Conservation (phyloP, 257 asterid species). For the Fraxinus anomala region DNA sequence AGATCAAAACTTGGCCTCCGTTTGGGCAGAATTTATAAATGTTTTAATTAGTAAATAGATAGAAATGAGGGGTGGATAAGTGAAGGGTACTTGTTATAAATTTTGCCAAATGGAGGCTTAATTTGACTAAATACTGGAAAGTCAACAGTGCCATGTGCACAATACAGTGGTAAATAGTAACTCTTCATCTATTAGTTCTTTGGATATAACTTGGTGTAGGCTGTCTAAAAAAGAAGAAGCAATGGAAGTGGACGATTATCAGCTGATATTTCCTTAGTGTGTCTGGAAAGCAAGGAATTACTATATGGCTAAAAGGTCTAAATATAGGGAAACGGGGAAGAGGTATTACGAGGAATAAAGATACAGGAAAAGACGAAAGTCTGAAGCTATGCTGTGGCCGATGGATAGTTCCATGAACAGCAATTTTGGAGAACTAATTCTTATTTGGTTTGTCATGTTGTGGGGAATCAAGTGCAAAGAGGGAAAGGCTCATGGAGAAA, state of each 20-base stretch:
- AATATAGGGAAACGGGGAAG: background rate
- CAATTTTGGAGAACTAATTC: background rate
- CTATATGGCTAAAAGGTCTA: background rate
- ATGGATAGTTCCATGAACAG: background rate
- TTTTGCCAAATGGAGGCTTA: no score
- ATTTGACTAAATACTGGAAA: background rate
- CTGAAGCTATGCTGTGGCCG: background rate
- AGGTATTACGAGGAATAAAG: background rate
- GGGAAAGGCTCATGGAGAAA: background rate
- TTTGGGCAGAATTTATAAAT: no score
- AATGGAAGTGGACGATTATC: background rate
- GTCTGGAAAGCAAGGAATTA: background rate
- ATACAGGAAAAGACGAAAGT: background rate
- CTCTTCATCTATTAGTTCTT: background rate
- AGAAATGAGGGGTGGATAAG: background rate
- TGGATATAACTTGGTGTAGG: background rate
- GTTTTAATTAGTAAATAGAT: no score
- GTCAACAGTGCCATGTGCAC: background rate
- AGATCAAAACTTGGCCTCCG: background rate
- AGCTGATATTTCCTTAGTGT: background rate
- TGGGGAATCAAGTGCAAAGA: background rate
- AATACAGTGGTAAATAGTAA: background rate
- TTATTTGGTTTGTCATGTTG: background rate
- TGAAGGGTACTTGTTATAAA: background rate
- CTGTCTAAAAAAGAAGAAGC: background rate